Evolutionary conservation across 2,329 filamentous ascomycete genomes (phyloP).

Genomic region (Hypoxylon sp.): DNA sequence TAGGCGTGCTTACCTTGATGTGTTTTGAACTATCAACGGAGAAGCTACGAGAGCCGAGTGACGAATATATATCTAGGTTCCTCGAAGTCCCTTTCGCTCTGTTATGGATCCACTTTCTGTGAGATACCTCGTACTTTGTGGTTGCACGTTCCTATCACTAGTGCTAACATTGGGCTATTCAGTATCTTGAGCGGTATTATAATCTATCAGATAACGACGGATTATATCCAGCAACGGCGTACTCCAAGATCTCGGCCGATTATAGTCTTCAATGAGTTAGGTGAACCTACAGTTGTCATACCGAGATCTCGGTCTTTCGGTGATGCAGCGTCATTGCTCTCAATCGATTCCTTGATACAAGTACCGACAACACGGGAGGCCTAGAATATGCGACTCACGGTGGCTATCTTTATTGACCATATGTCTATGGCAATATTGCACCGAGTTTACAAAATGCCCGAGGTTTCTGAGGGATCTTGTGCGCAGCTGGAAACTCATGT

Average conservation of each 20-base stretch:
- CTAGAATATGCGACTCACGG: too few species aligned
- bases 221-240: neutral
- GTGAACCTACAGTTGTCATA: constrained; percentile 8
- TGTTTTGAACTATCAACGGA: too few species aligned
- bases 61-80: too few species aligned
- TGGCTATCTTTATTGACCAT: too few species aligned
- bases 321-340: neutral
- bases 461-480: too few species aligned
- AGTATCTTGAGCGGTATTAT: constrained; percentile 1
- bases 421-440: too few species aligned
- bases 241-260: neutral
- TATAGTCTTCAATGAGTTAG: neutral
- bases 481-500: too few species aligned
- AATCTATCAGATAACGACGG: neutral
- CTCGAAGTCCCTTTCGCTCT: too few species aligned
- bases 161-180: neutral
- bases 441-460: too few species aligned
- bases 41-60: too few species aligned
- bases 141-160: neutral
- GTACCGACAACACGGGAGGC: neutral
- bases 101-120: too few species aligned
- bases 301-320: neutral
- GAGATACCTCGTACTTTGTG: neutral
- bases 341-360: constrained; percentile 13
- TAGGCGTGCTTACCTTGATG: too few species aligned